phyloP scores from a whole-genome alignment of 257 asterid genomes.

The Verbena officinalis region DNA sequence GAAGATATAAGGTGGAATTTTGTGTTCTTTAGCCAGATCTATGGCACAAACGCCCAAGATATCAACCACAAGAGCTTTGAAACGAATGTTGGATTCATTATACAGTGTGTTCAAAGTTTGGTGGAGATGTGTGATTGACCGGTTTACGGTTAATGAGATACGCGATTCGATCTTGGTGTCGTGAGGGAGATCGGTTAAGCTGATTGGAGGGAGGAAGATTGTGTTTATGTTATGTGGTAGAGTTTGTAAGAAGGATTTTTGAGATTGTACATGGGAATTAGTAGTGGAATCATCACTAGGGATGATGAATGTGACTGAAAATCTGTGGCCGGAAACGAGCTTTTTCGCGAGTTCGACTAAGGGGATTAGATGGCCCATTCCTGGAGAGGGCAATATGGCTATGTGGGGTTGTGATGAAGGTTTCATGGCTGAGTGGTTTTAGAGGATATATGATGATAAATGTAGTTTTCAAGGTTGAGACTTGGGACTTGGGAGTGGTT shows the following conservation, averaged over 20 bases:
- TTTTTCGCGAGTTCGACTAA: conserved; percentile 1
- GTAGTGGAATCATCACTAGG: neutral
- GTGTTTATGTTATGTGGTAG: neutral
- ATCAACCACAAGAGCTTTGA: conserved; percentile 5
- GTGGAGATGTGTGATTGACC: neutral
- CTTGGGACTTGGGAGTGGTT: no score
- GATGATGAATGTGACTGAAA: conserved; percentile 19
- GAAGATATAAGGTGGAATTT: conserved; percentile 5
- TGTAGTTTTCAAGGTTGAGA: neutral
- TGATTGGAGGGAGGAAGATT: conserved; percentile 7
- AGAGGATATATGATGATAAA: neutral
- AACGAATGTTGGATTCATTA: neutral
- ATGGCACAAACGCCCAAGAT: conserved; percentile 7
- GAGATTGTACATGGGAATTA: neutral
- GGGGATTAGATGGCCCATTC: conserved; percentile 5
- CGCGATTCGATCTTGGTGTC: conserved; percentile 10
- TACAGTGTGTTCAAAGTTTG: neutral
- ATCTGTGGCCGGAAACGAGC: neutral
- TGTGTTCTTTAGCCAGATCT: neutral
- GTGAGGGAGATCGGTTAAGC: neutral
- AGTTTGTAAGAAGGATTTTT: conserved; percentile 4
- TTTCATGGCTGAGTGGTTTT: neutral
- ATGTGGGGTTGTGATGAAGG: neutral
- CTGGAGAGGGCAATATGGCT: conserved; percentile 19
- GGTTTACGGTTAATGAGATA: neutral